phyloP scores from a whole-genome alignment of 1,284 basidiomycete species.

The Apiotrichum domesticum region DNA sequence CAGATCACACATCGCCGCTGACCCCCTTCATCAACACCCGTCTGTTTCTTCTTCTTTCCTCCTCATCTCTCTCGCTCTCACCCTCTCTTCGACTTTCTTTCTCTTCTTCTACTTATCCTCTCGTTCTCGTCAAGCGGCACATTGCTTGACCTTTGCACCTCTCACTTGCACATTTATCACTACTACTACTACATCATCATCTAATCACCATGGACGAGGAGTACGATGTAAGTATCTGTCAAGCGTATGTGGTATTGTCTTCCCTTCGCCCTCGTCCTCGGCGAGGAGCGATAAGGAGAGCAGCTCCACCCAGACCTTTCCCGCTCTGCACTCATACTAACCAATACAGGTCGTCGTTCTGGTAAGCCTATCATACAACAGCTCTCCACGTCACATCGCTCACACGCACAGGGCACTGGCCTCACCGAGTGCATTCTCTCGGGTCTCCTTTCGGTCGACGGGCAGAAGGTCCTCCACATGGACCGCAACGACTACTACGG shows the following conservation, averaged over 20 bases:
- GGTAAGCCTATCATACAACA: constrained; percentile 22
- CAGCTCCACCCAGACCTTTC: no score
- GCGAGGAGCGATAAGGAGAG: no score
- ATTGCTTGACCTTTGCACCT: background rate
- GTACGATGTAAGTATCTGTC: constrained; percentile 44
- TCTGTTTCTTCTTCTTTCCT: background rate
- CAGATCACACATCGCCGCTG: no score
- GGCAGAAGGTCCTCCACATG: constrained; percentile 99
- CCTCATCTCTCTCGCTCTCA: background rate
- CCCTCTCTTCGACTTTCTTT: constrained; percentile 1
- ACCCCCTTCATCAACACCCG: no score
- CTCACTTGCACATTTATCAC: background rate
- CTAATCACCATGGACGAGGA: constrained; percentile 46
- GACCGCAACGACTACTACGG: constrained; percentile 99
- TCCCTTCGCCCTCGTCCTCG: no score
- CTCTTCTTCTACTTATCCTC: background rate
- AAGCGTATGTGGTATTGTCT: no score
- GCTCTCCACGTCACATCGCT: background rate
- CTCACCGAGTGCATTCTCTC: constrained; percentile 98
- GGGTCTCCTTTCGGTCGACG: constrained; percentile 92
- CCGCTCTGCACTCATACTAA: background rate
- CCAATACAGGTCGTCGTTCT: constrained; percentile 73
- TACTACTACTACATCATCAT: background rate
- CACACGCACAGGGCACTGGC: constrained; percentile 64
- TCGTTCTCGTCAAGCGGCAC: background rate